A percentile compares a stretch with the other conserved stretches of the same genome.
Conservation (phyloP, 164 flowering plant genomes). For the Echeveria elegans region DNA sequence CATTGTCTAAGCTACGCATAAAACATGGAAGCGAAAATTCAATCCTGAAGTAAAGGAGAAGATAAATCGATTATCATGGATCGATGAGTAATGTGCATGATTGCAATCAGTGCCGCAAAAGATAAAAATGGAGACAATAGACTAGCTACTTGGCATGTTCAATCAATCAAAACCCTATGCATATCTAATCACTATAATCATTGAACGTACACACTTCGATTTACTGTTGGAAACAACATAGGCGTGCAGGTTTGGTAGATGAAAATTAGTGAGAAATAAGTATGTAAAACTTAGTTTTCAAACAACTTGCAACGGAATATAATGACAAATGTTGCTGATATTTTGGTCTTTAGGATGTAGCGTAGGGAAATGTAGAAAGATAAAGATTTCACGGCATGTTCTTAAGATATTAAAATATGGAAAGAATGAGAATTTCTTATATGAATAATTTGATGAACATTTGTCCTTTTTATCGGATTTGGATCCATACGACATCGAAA, state of each 20-base stretch:
- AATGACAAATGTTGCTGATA: background rate
- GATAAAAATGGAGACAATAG: background rate
- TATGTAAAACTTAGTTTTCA: background rate
- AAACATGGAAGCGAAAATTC: background rate
- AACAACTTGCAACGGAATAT: background rate
- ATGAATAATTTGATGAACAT: too few species aligned
- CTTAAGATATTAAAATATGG: too few species aligned
- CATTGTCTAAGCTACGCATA: background rate
- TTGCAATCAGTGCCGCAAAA: background rate
- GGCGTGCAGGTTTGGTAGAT: background rate
- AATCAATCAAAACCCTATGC: background rate
- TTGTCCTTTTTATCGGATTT: too few species aligned
- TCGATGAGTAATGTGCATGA: conserved; percentile 3
- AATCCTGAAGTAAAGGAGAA: conserved; percentile 4
- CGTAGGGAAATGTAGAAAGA: too few species aligned
- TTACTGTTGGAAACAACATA: background rate
- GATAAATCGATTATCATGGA: background rate
- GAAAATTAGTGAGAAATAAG: background rate
- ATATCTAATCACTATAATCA: conserved; percentile 1
- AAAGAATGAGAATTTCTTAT: too few species aligned
- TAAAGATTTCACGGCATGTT: too few species aligned
- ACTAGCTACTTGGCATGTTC: background rate
- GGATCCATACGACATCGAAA: too few species aligned
- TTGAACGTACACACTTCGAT: background rate
- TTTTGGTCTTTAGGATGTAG: too few species aligned